Conservation (phyloP, 352 stramenopile genomes). For the Globisporangium emineosum region DNA sequence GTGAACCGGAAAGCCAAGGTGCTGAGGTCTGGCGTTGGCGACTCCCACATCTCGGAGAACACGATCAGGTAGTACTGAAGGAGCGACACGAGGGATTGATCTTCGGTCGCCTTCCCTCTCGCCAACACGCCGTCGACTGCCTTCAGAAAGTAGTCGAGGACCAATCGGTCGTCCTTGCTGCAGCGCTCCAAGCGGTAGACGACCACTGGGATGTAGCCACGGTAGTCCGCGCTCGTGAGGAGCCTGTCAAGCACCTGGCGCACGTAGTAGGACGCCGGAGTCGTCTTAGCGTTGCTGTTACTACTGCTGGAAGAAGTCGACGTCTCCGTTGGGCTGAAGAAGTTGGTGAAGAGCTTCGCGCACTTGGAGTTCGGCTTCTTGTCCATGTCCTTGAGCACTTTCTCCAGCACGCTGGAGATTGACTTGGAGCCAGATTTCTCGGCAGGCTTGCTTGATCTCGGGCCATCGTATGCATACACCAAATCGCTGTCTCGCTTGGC, state of each 20-base stretch:
- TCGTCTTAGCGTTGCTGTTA: background rate
- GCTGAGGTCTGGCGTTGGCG: slow-evolving; percentile 17
- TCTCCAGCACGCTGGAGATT: slow-evolving; percentile 16
- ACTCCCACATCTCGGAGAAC: slow-evolving; percentile 57
- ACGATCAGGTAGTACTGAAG: slow-evolving; percentile 50
- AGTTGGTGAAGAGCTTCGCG: slow-evolving; percentile 4
- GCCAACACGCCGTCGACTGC: background rate
- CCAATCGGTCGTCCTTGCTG: slow-evolving; percentile 15
- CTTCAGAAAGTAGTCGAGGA: background rate
- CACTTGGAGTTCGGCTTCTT: slow-evolving; percentile 27
- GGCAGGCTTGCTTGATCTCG: background rate
- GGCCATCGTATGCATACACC: too few species aligned
- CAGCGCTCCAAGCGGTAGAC: background rate
- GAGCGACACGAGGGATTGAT: slow-evolving; percentile 25
- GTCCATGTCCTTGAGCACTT: slow-evolving; percentile 24
- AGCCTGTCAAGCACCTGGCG: slow-evolving; percentile 27
- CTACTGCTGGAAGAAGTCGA: background rate
- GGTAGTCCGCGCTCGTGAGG: slow-evolving; percentile 16
- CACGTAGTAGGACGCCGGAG: slow-evolving; percentile 24
- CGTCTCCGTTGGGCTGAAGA: background rate
- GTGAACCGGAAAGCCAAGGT: slow-evolving; percentile 28
- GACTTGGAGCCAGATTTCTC: background rate
- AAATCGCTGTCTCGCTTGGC: slow-evolving; percentile 13
- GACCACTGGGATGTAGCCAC: slow-evolving; percentile 4
- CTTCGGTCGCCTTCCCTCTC: slow-evolving; percentile 10